Conservation (phyloP, 2,329 filamentous ascomycete species). For the Aspergillus texensis region DNA sequence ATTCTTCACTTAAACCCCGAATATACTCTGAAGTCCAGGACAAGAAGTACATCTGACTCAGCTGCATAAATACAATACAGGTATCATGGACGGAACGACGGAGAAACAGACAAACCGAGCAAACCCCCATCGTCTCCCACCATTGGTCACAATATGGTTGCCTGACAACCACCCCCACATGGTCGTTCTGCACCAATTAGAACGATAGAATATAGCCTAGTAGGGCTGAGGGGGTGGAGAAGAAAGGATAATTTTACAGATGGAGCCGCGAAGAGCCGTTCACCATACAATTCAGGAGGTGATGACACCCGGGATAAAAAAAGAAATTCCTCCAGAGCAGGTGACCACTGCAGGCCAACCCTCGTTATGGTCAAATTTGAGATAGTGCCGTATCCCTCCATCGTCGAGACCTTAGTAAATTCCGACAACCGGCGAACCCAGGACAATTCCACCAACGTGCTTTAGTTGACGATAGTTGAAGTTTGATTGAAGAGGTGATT, state of each 20-base stretch:
- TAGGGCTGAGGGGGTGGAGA: not conserved
- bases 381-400: not conserved
- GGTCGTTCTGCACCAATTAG: not conserved
- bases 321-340: not conserved
- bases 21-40: too few relatives aligned
- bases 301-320: not conserved
- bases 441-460: not conserved
- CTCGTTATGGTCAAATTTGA: not conserved
- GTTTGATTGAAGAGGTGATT: not conserved
- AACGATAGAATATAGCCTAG: not conserved
- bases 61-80: too few relatives aligned
- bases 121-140: not conserved
- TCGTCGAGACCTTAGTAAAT: not conserved
- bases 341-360: not conserved
- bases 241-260: not conserved
- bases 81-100: too few relatives aligned
- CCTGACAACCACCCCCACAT: not conserved
- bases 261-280: not conserved
- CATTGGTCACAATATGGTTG: slow-evolving; percentile 1
- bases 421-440: not conserved
- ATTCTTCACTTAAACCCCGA: too few relatives aligned
- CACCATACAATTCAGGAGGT: not conserved
- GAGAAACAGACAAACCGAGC: not conserved
- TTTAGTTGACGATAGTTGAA: not conserved
- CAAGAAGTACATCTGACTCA: too few relatives aligned